Evolutionary conservation across 2,329 filamentous ascomycete species (phyloP), one percentile per base, ranked within the genome.

Genomic region (Trichoderma oligosporum): DNA sequence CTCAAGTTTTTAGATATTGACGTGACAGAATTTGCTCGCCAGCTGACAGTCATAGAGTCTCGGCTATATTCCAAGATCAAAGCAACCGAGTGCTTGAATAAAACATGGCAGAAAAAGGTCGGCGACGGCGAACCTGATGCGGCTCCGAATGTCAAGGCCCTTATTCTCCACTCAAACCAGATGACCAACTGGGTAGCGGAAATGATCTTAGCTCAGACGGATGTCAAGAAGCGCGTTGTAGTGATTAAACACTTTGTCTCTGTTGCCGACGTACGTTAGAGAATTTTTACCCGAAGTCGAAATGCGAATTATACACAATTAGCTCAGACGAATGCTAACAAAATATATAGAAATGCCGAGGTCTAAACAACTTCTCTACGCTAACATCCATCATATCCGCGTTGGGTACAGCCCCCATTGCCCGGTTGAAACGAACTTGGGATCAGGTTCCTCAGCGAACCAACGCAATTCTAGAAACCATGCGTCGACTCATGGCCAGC

Each of bases 121-220:
- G 82, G 77, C 7, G 88, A 92, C 31, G 87, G 87, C 60, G 88
- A 92, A 61, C 82, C 87, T 5, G 91, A 96, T 66, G 89, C 92
- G 31, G 92, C 94, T 8, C 84, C 91, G 0, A 97, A 99, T 66
- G 91, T 99, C 64, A 97, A 97, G 74, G 89, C 91, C 8, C 81
- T 99, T 61, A 99, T 99, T 74, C 79, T 97, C 52, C 94, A 99
- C 74, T 97, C 94, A 0, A 99, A 99, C 68, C 93, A 97, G 72
- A 86, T 99, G 79, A 99, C 94, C 5, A 99, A 97, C 70, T 99
- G 94, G 94, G 94, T 97, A 49, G 94, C 94, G 27, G 93, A 97
- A 73, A 97, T 99, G 94, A 97, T 99, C 64, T 75, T 99, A 61
- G 92, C 88, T 0, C 94, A 99, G 73, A 83, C 87, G 66, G 94